Evolutionary conservation across 2,329 filamentous ascomycete genomes (phyloP).

Genomic region (Neurospora sp.): DNA sequence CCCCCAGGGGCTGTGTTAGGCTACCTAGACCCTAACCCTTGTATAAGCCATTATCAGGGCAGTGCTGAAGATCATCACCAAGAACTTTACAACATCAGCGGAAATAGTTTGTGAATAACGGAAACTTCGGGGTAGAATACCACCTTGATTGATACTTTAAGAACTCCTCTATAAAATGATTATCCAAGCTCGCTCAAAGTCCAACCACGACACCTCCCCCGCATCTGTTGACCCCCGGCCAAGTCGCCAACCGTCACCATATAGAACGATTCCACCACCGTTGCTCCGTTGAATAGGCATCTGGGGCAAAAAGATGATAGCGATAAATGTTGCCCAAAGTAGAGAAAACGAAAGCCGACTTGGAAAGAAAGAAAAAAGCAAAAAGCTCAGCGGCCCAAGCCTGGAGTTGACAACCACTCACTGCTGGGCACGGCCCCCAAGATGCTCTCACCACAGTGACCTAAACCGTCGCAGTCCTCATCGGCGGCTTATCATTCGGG

Average conservation of each 20-base stretch:
- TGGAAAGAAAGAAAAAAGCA: background rate
- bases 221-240: background rate
- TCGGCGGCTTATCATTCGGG: conserved; percentile 33
- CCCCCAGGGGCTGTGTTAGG: background rate
- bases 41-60: background rate
- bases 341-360: background rate
- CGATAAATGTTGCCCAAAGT: background rate
- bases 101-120: background rate
- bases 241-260: background rate
- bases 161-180: background rate
- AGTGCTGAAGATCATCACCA: background rate
- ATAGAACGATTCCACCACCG: background rate
- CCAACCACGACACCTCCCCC: background rate
- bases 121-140: background rate
- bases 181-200: background rate
- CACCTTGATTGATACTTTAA: background rate
- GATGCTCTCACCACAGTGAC: background rate
- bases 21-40: background rate
- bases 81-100: background rate
- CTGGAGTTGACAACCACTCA: background rate
- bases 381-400: background rate
- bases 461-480: conserved; percentile 27
- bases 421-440: background rate
- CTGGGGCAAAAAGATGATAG: background rate
- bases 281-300: background rate